A percentile compares a stretch with the other conserved stretches of the same genome.
Conservation (phyloP, 306 rosid genomes). For the Dalbergia cochinchinensis region DNA sequence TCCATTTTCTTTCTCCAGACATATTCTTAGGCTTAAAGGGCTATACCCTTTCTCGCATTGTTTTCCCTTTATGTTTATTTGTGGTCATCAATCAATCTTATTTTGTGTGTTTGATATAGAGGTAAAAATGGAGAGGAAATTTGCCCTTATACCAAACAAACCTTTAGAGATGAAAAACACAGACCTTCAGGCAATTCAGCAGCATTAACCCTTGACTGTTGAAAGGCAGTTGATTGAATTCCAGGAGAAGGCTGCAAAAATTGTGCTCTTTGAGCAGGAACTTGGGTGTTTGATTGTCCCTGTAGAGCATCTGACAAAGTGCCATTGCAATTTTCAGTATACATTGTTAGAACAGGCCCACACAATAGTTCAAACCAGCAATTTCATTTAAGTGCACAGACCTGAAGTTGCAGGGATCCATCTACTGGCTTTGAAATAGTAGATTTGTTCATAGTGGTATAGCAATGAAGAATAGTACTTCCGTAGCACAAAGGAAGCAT, state of each 20-base stretch:
- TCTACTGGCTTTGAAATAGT: constrained; percentile 65
- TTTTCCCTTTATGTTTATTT: background rate
- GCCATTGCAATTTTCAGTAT: constrained; percentile 11
- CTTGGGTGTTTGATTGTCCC: constrained; percentile 34
- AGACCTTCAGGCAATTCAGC: constrained; percentile 63
- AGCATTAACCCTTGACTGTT: constrained; percentile 28
- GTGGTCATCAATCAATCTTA: background rate
- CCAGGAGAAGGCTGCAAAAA: constrained; percentile 43
- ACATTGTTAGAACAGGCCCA: constrained; percentile 18
- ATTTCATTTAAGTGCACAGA: constrained; percentile 24
- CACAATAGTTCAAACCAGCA: constrained; percentile 2
- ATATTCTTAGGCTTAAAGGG: too few relatives aligned
- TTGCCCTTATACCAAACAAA: too few relatives aligned
- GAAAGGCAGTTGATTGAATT: constrained; percentile 32
- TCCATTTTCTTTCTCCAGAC: too few relatives aligned
- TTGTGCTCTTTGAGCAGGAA: constrained; percentile 43
- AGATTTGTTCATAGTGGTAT: constrained; percentile 77
- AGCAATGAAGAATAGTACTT: constrained; percentile 80
- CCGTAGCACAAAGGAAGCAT: constrained; percentile 85
- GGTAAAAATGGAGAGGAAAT: too few relatives aligned
- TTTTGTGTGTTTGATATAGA: background rate
- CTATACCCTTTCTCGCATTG: too few relatives aligned
- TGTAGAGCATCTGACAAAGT: constrained; percentile 55
- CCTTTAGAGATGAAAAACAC: constrained; percentile 1
- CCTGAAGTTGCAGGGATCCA: constrained; percentile 57